phyloP scores from a whole-genome alignment of 78 protist species.

The Pigoraptor vietnamica region DNA sequence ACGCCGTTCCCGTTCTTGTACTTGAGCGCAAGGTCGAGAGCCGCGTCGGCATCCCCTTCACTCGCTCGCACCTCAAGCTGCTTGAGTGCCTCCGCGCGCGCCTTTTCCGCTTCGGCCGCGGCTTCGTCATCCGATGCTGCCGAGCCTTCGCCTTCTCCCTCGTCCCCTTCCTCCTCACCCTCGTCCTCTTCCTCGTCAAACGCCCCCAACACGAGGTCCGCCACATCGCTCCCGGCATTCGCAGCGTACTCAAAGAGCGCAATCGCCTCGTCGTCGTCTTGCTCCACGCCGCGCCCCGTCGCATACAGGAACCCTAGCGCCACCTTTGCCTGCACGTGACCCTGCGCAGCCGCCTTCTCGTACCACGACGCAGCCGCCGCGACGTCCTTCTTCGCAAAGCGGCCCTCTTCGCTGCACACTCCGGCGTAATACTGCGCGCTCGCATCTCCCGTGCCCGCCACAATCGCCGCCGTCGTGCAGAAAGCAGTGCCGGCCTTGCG shows the following conservation, averaged over 20 bases:
- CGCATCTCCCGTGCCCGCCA: background rate
- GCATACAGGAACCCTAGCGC: background rate
- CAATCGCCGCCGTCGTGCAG: background rate
- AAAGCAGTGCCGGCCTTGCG: background rate
- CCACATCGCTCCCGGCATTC: background rate
- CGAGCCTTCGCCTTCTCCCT: background rate
- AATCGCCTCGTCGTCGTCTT: background rate
- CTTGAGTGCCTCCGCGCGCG: no score
- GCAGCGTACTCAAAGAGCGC: background rate
- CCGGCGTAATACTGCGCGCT: background rate
- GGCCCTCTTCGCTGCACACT: background rate
- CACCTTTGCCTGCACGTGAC: background rate
- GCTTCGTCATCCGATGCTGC: background rate
- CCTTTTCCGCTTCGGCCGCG: no score
- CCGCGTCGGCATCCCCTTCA: background rate
- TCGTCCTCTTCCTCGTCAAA: background rate
- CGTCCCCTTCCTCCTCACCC: background rate
- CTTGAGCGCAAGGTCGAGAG: background rate
- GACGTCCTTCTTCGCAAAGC: background rate
- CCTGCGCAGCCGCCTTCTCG: background rate
- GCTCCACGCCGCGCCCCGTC: conserved; percentile 1
- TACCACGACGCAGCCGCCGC: background rate
- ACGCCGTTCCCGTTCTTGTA: background rate
- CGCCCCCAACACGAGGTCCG: background rate
- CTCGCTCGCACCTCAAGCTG: no score